Evolutionary conservation across 2,329 filamentous ascomycete genomes (phyloP), one percentile per base, ranked within the genome.

Genomic region (Calonectria pseudoturangicola): DNA sequence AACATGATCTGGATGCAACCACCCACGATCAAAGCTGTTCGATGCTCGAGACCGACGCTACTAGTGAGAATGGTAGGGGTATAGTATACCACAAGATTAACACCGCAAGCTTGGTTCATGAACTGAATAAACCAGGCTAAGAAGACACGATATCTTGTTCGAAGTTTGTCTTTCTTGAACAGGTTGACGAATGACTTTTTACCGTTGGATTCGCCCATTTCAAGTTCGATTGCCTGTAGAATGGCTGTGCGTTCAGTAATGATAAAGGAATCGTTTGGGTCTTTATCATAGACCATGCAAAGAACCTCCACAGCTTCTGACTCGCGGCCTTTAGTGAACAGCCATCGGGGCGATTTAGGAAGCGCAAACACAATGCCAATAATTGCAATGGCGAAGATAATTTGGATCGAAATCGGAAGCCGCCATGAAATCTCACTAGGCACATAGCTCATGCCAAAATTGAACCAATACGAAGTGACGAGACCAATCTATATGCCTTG

Each of bases 1-100:
- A 54, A 54, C 50, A 54, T 54, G 27, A 54, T 54, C 28, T 54
- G 50, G 18, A 54, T 54, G 16, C 50, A 54, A 3, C 50, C 50
- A 36, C 50, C 50, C 16, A 54, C 27, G 30, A 54, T 54, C 27
- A 33, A 28, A 18, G 27, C 30, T 7, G 18, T 28, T 33, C 27
- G 18, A 28, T 30, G 30, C 30, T 30, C 50, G 30, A 54, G 30
- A 16, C 50, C 50, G 18, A 54, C 28, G 4, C 30, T 54, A 33
- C 30, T 27, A 18, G 27, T 27, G 8, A 54, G 28, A 4, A 54
- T 28, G n/a, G 50, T 33, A 5, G 50, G 50, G 16, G 30, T 54
- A 13, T 54, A 54, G 12, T 21, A 54, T 15, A 54, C 50, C 8
- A 54, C 30, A 16, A 54, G 3, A 36, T 54, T 54, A 18, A 54